These are phyloP conservation scores for Alternaria solani DNA, from an alignment of 2,329 filamentous ascomycete genomes.

Conservation along the genomic window DNA sequence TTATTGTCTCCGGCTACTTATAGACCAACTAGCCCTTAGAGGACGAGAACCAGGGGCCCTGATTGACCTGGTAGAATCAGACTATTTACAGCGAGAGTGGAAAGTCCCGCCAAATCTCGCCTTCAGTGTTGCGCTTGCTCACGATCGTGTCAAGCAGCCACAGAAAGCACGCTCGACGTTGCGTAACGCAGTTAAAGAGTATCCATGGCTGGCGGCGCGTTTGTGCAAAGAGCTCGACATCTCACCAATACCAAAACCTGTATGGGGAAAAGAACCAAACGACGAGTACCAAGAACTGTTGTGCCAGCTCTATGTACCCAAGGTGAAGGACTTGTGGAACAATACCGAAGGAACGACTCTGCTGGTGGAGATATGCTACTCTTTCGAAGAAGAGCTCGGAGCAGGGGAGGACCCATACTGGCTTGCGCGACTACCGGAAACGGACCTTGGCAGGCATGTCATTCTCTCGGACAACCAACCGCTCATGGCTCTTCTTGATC, in stretches of 20 bases:
- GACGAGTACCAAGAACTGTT: constrained; percentile 72
- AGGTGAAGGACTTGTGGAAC: constrained; percentile 86
- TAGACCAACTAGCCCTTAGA: constrained; percentile 86
- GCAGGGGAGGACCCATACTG: constrained; percentile 42
- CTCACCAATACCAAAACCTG: constrained; percentile 74
- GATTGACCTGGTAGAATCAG: constrained; percentile 70
- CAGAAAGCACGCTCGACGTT: constrained; percentile 72
- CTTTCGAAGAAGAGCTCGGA: constrained; percentile 43
- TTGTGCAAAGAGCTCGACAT: constrained; percentile 83
- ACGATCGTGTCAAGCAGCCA: constrained; percentile 73
- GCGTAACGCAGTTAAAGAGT: constrained; percentile 70
- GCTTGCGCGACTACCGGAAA: constrained; percentile 39
- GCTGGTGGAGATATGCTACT: constrained; percentile 73
- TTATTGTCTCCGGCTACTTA: constrained; percentile 79
- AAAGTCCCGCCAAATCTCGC: constrained; percentile 72
- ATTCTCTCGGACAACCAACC: constrained; percentile 78
- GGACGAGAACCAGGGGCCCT: constrained; percentile 80
- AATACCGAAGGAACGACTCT: constrained; percentile 73
- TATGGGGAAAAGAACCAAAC: constrained; percentile 81
- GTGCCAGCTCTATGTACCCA: constrained; percentile 76
- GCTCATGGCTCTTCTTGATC: constrained; percentile 75
- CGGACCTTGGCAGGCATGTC: constrained; percentile 74
- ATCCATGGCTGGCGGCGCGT: constrained; percentile 85
- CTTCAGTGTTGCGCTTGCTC: constrained; percentile 79
- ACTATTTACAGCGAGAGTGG: constrained; percentile 58